These are phyloP conservation scores for Racocetra persica DNA, from an alignment of 371 early-diverging fungal species.

Conservation along the genomic window DNA sequence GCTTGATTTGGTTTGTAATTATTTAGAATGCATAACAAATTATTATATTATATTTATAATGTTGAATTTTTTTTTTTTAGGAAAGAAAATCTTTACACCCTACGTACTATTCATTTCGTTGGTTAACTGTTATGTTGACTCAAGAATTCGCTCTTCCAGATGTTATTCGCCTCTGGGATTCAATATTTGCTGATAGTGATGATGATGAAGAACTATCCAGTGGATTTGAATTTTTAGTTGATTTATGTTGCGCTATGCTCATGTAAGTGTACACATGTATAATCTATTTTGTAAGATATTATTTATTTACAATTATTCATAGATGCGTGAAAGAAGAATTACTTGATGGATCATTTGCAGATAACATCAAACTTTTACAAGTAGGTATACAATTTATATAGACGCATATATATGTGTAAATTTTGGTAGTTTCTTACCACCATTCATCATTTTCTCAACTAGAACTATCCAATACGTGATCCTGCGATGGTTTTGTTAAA, in stretches of 20 bases:
- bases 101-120: constrained; percentile 84
- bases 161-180: constrained; percentile 87
- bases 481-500: constrained; percentile 9
- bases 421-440: not conserved
- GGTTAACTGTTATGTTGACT: constrained; percentile 84
- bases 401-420: not conserved
- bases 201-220: constrained; percentile 48
- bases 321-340: constrained; percentile 68
- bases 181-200: constrained; percentile 74
- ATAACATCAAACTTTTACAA: constrained; percentile 72
- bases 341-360: constrained; percentile 66
- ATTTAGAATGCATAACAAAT: not conserved
- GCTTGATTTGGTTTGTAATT: constrained; percentile 58
- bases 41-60: too few relatives aligned
- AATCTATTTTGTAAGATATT: constrained; percentile 24
- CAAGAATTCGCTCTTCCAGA: constrained; percentile 87
- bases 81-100: constrained; percentile 73
- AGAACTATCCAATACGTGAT: constrained; percentile 41
- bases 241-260: constrained; percentile 82
- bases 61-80: constrained; percentile 23
- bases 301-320: constrained; percentile 28
- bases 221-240: constrained; percentile 75
- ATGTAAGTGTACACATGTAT: constrained; percentile 56
- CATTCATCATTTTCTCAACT: not conserved
- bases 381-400: not conserved